Base-by-base conservation (phyloP, 495 filamentous ascomycete genomes). In the Aspergillus baeticus region DNA sequence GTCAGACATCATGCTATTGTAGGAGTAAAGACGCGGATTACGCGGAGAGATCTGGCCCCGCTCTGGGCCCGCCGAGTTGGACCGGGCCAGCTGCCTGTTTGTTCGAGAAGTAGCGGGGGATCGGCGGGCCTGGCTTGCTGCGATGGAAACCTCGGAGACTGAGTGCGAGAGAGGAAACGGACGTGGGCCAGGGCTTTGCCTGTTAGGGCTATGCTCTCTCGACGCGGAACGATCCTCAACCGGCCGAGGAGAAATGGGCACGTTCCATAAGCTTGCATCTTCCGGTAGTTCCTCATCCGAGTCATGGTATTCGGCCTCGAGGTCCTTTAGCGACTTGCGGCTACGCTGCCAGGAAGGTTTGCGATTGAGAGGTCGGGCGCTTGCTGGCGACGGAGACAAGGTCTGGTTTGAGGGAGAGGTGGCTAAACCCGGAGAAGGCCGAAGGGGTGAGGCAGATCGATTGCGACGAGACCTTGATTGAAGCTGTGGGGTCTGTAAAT, bases 221-320 rank as follows among this genome's bases (percentile, higher is more conserved):
- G 79, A 77, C 0, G 82, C 84, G 3, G 79, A 62, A 42, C 90
- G 81, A 60, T 91, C 87, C 43, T 77, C 76, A 0, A 80, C 76
- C 4, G 89, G 90, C 15, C 91, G 83, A 10, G 94, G 94, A 8
- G 92, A 96, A n/a, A 98, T 84, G 0, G 94, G 94, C 7, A 98
- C 89, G 63, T 98, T 98, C 78, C 91, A 91, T 18, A 98, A 77
- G 62, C 93, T 85, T 14, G 91, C 87, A 62, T 95, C 94, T 51
- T 95, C 91, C 5, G 94, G 94, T 20, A 98, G 83, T 50, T 98
- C 92, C 55, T 96, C 93, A 55, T 96, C 94, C 10, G 85, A 86
- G 54, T 96, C 90, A 68, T 92, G 81, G 58, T 87, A 96, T 67
- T 98, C 93, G 37, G 85, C 82, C 66, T 97, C 95, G 33, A 93